Percentiles rank a stretch among this genome's conserved stretches.
phyloP scores from a whole-genome alignment of 306 rosid genomes.

The Casuarina cunninghamiana region DNA sequence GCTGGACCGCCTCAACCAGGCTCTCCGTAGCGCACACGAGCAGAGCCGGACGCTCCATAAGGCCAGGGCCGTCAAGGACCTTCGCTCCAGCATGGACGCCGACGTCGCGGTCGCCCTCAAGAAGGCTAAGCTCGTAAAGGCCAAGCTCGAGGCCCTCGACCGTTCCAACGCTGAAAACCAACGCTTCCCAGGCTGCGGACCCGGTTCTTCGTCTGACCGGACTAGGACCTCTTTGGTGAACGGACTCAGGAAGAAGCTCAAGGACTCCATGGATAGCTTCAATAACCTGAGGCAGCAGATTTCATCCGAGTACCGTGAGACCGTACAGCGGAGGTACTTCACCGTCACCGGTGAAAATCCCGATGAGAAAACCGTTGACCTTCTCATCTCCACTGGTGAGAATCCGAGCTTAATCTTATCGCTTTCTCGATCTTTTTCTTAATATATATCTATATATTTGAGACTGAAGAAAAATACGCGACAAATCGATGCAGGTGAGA shows the following conservation, averaged over 20 bases:
- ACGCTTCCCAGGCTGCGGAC: constrained; percentile 73
- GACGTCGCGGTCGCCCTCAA: constrained; percentile 70
- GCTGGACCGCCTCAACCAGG: constrained; percentile 49
- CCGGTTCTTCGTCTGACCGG: constrained; percentile 88
- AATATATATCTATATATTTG: no score
- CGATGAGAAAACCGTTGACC: constrained; percentile 81
- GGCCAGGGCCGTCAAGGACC: constrained; percentile 71
- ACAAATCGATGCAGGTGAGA: constrained; percentile 57
- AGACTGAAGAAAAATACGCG: not conserved
- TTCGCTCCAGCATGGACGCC: constrained; percentile 81
- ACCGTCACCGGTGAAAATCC: constrained; percentile 97
- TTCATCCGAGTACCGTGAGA: constrained; percentile 77
- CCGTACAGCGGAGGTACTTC: constrained; percentile 85
- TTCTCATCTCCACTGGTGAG: constrained; percentile 79
- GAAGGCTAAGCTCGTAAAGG: constrained; percentile 81
- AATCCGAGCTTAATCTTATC: not conserved
- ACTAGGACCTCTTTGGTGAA: constrained; percentile 80
- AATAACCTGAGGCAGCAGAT: constrained; percentile 59
- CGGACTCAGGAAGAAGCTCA: constrained; percentile 83
- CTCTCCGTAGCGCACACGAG: constrained; percentile 54
- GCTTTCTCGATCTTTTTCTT: no score
- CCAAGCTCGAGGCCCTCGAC: constrained; percentile 71
- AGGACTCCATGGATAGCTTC: constrained; percentile 84
- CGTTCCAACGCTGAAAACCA: constrained; percentile 87
- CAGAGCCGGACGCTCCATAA: constrained; percentile 82